A percentile compares a stretch with the other conserved stretches of the same genome.
Conservation (phyloP, 139 green algal species). For the Edaphochlamys debaryana region DNA sequence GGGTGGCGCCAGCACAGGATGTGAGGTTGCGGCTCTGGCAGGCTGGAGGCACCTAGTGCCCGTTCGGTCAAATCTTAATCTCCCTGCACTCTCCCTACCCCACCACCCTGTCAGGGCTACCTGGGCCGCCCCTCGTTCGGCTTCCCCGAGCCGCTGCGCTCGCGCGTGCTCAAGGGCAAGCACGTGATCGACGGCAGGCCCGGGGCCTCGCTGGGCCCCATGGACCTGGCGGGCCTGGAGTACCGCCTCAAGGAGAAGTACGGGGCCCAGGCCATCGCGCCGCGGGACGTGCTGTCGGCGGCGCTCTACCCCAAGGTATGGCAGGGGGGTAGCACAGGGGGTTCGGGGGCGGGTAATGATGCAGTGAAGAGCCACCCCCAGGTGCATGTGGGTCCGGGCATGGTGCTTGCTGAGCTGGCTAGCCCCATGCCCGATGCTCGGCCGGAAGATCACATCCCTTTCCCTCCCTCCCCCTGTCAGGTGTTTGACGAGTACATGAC, state of each 20-base stretch:
- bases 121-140: constrained; percentile 77
- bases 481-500: constrained; percentile 86
- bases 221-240: constrained; percentile 78
- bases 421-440: too few relatives aligned
- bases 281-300: constrained; percentile 82
- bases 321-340: background rate
- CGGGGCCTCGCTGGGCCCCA: constrained; percentile 68
- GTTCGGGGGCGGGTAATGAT: background rate
- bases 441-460: background rate
- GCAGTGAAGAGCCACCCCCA: too few relatives aligned
- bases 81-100: background rate
- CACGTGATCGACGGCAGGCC: constrained; percentile 77
- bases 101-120: too few relatives aligned
- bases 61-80: background rate
- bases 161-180: constrained; percentile 81
- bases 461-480: constrained; percentile 7
- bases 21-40: too few relatives aligned
- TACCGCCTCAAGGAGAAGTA: too few relatives aligned
- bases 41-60: too few relatives aligned
- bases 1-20: too few relatives aligned
- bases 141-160: constrained; percentile 90
- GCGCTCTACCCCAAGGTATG: constrained; percentile 89
- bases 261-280: too few relatives aligned
- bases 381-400: too few relatives aligned
- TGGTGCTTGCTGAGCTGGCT: too few relatives aligned